Conservation (phyloP, 306 rosid species). For the Mucuna pruriens region DNA sequence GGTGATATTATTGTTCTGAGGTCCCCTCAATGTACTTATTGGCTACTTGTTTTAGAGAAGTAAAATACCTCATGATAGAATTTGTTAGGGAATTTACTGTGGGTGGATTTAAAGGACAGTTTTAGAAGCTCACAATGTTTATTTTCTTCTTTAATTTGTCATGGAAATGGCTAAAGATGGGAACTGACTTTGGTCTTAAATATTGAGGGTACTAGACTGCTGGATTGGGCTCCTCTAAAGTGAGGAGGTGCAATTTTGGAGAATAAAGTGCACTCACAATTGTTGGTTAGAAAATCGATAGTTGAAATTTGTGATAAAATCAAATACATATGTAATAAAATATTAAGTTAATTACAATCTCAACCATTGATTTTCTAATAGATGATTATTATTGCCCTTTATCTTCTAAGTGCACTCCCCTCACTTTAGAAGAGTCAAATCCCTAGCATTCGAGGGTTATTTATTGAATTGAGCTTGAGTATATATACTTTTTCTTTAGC, state of each 20-base stretch:
- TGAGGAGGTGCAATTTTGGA: background rate
- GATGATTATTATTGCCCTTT: background rate
- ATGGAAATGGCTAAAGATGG: background rate
- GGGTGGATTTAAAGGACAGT: background rate
- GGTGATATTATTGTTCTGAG: background rate
- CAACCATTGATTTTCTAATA: background rate
- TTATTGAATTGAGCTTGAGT: slow-evolving; percentile 13
- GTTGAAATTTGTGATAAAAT: background rate
- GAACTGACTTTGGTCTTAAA: background rate
- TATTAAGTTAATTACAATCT: background rate
- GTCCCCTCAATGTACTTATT: background rate
- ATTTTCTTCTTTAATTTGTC: background rate
- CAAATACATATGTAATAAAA: background rate
- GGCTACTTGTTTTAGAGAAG: background rate
- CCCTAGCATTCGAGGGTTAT: background rate
- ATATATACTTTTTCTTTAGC: background rate
- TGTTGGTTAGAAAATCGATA: background rate
- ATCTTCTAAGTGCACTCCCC: background rate
- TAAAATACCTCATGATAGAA: background rate
- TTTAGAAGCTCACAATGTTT: background rate
- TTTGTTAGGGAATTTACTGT: slow-evolving; percentile 2
- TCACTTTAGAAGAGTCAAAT: background rate
- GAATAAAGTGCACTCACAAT: background rate
- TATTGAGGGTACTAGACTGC: background rate
- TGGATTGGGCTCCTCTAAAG: background rate